These are phyloP conservation scores for Dactylellina cionopaga DNA, from an alignment of 2,329 filamentous ascomycete species.

Conservation along the genomic window DNA sequence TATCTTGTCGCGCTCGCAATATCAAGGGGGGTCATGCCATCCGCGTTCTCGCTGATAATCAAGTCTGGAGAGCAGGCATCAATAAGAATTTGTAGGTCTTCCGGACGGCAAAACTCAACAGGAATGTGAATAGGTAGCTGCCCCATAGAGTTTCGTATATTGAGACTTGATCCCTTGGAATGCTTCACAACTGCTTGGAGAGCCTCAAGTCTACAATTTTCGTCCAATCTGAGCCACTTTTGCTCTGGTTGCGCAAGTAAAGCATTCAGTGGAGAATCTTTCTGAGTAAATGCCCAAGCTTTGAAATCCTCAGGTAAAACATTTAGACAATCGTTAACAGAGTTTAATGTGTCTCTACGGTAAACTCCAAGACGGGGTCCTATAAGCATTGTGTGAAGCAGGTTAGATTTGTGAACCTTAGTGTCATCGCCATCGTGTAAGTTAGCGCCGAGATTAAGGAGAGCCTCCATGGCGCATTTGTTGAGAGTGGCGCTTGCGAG, in stretches of 20 bases:
- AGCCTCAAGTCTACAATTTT: too few species aligned
- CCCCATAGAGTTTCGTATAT: slow-evolving; percentile 31
- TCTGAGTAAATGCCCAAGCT: background rate
- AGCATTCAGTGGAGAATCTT: slow-evolving; percentile 43
- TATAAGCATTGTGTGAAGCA: slow-evolving; percentile 60
- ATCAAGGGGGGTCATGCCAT: slow-evolving; percentile 53
- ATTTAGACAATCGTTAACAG: background rate
- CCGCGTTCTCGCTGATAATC: slow-evolving; percentile 51
- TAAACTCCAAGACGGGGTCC: slow-evolving; percentile 52
- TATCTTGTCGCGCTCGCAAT: slow-evolving; percentile 20
- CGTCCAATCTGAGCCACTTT: too few species aligned
- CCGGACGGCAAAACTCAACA: slow-evolving; percentile 58
- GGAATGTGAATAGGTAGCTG: background rate
- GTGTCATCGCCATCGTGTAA: slow-evolving; percentile 68
- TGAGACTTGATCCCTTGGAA: slow-evolving; percentile 66
- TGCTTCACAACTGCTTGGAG: slow-evolving; percentile 66
- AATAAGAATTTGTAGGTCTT: slow-evolving; percentile 18
- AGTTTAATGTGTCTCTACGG: background rate
- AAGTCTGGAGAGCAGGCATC: slow-evolving; percentile 57
- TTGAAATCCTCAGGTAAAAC: background rate
- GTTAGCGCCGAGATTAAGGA: slow-evolving; percentile 74
- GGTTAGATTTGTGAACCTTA: slow-evolving; percentile 71
- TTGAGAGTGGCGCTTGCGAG: slow-evolving; percentile 71
- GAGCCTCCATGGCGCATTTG: slow-evolving; percentile 68
- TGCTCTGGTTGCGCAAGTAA: too few species aligned